Percentiles rank a stretch among this genome's conserved stretches.
Evolutionary conservation across 805 yeast genomes (phyloP).

Genomic region (Metschnikowia lachancei): DNA sequence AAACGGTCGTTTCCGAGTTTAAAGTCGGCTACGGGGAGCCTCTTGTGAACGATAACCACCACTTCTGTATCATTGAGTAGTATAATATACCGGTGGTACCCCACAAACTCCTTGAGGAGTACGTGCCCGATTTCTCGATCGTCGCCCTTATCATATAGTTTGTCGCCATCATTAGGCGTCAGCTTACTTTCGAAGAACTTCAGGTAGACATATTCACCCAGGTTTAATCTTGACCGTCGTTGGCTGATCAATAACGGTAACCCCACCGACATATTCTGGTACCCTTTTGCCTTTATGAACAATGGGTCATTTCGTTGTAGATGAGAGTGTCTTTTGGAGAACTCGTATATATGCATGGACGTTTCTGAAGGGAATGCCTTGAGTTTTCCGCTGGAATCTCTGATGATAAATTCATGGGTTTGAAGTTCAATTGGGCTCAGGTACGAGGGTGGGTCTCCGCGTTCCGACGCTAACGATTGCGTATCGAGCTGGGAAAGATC

Average conservation of each 20-base stretch:
- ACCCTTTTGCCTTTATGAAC: conserved; percentile 12
- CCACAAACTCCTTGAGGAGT: conserved; percentile 2
- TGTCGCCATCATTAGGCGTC: conserved; percentile 10
- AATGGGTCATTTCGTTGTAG: neutral
- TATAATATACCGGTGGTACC: conserved; percentile 14
- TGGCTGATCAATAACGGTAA: conserved; percentile 14
- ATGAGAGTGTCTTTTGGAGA: conserved; percentile 4
- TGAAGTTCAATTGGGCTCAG: neutral
- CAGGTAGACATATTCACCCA: conserved; percentile 10
- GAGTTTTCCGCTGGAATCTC: neutral
- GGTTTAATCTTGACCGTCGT: conserved; percentile 6
- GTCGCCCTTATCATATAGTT: conserved; percentile 15
- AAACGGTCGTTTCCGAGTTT: conserved; percentile 7
- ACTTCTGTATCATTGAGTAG: conserved; percentile 6
- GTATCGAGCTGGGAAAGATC: neutral
- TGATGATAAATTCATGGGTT: conserved; percentile 6
- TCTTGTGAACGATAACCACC: conserved; percentile 10
- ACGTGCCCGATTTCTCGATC: conserved; percentile 10
- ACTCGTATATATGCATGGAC: conserved; percentile 10
- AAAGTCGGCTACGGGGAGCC: conserved; percentile 13
- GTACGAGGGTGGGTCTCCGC: neutral
- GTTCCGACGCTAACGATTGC: neutral
- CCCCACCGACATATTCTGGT: conserved; percentile 11
- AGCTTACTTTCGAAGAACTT: conserved; percentile 11
- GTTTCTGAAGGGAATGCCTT: conserved; percentile 14